Evolutionary conservation across 345 rosid genomes (phyloP).

Genomic region (Gossypium sturtianum): DNA sequence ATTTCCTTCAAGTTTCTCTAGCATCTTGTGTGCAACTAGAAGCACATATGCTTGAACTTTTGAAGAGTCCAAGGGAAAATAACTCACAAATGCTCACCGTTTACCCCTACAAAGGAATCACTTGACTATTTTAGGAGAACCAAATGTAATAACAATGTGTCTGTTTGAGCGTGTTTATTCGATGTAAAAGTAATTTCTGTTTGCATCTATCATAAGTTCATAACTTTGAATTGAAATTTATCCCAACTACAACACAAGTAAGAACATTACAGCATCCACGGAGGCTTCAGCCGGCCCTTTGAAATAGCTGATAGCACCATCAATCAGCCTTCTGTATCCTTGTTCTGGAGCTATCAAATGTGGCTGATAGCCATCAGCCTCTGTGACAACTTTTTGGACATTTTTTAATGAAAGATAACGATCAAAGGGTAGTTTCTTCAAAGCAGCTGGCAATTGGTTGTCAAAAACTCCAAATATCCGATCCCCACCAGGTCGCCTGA

Average conservation of each 20-base stretch:
- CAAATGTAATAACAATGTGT: neutral
- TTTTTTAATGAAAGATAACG: constrained; percentile 88
- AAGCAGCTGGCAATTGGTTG: constrained; percentile 95
- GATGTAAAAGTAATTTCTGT: neutral
- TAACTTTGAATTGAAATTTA: constrained; percentile 1
- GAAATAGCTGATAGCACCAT: constrained; percentile 89
- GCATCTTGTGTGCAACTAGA: neutral
- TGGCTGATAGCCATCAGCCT: constrained; percentile 99
- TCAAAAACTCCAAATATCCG: constrained; percentile 95
- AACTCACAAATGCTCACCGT: neutral
- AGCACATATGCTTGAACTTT: neutral
- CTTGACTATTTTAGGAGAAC: neutral
- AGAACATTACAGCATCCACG: constrained; percentile 82
- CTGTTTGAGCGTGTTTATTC: neutral
- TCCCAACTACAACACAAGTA: neutral
- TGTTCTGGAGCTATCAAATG: constrained; percentile 99
- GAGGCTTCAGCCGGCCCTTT: constrained; percentile 99
- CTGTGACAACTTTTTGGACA: constrained; percentile 94
- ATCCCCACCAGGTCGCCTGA: constrained; percentile 98
- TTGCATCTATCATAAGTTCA: neutral
- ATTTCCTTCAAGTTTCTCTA: neutral
- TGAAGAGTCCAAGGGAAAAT: neutral
- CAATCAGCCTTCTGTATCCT: constrained; percentile 98
- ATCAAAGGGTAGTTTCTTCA: constrained; percentile 97
- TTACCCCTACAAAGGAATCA: neutral